Conservation (phyloP, 371 early-diverging fungal species). For the Amoeboaphelidium occidentale region DNA sequence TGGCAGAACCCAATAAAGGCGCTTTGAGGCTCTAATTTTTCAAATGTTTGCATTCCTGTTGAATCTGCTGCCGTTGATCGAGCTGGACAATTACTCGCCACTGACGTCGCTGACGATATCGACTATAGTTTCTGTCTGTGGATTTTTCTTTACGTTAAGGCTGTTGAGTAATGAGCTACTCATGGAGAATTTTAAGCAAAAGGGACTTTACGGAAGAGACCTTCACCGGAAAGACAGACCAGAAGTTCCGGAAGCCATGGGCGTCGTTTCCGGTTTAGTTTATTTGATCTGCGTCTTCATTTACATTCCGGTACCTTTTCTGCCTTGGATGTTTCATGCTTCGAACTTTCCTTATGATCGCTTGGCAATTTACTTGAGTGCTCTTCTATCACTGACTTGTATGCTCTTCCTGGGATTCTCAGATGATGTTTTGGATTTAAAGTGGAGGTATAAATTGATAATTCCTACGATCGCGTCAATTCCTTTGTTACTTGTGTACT, state of each 20-base stretch:
- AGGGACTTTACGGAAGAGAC: constrained; percentile 54
- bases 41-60: background rate
- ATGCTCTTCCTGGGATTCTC: constrained; percentile 94
- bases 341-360: constrained; percentile 6
- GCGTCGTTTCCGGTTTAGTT: constrained; percentile 36
- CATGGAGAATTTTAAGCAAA: constrained; percentile 24
- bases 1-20: background rate
- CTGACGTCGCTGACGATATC: too few species aligned
- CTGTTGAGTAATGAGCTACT: constrained; percentile 2
- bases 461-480: constrained; percentile 78
- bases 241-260: constrained; percentile 55
- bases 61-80: too few species aligned
- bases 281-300: constrained; percentile 65
- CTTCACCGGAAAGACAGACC: constrained; percentile 42
- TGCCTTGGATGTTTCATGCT: constrained; percentile 31
- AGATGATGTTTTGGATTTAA: constrained; percentile 86
- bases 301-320: constrained; percentile 78
- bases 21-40: background rate
- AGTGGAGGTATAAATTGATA: constrained; percentile 86
- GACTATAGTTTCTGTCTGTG: background rate
- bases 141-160: background rate
- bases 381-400: constrained; percentile 58
- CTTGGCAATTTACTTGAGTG: constrained; percentile 65
- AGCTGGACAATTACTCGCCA: too few species aligned
- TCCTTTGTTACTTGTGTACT: constrained; percentile 81